A percentile compares a stretch with the other conserved stretches of the same genome.
Evolutionary conservation across 495 filamentous ascomycete species (phyloP).

Genomic region (Cairneyella variabilis): DNA sequence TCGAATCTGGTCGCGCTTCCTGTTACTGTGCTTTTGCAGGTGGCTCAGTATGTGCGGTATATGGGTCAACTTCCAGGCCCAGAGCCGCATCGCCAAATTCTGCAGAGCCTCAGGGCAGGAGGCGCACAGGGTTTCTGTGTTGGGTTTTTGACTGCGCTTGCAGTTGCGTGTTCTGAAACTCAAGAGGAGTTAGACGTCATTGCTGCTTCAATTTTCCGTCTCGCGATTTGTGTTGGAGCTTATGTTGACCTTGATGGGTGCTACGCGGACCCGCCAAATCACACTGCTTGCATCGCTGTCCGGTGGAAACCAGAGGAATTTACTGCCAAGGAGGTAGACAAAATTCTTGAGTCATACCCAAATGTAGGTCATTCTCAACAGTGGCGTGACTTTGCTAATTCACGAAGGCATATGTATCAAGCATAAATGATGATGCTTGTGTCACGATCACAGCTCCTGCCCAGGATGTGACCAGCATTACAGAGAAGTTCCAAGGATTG

Average conservation of each 20-base stretch:
- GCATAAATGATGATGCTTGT: conserved; percentile 16
- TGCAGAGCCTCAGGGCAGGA: neutral
- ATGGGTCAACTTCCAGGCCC: neutral
- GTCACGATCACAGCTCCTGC: conserved; percentile 19
- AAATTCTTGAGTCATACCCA: neutral
- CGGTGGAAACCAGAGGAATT: neutral
- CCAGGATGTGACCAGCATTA: conserved; percentile 4
- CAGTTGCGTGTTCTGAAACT: conserved; percentile 25
- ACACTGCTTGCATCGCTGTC: neutral
- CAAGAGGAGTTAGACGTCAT: conserved; percentile 18
- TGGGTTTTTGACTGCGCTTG: conserved; percentile 34
- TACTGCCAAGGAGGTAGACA: neutral
- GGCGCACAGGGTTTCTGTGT: conserved; percentile 36
- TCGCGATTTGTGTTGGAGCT: conserved; percentile 34
- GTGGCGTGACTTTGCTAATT: too few relatives aligned
- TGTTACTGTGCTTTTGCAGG: conserved; percentile 9
- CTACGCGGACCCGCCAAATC: neutral
- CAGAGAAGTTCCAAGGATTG: neutral
- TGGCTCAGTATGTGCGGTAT: conserved; percentile 13
- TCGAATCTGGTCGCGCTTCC: neutral
- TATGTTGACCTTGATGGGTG: conserved; percentile 25
- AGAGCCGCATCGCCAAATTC: neutral
- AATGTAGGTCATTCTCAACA: too few relatives aligned
- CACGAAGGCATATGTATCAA: conserved; percentile 27
- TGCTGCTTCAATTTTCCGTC: conserved; percentile 16